phyloP scores from a whole-genome alignment of 225 moss, liverwort and hornwort species.

The Polytrichum formosum region DNA sequence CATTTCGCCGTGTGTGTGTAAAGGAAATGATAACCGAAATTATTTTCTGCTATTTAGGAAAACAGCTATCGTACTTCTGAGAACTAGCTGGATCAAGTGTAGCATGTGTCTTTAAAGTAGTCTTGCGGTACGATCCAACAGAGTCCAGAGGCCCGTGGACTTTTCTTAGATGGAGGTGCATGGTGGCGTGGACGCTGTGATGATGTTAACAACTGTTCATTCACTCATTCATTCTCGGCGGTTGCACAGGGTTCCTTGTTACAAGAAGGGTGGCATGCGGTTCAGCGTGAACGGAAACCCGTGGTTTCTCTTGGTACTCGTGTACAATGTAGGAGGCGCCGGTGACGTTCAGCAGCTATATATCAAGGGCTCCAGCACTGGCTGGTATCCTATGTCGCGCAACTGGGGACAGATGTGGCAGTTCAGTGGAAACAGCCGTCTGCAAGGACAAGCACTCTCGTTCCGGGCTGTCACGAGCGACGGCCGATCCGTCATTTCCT shows the following conservation, averaged over 20 bases:
- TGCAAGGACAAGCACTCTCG: conserved; percentile 36
- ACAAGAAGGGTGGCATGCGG: conserved; percentile 46
- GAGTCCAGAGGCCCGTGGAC: too few relatives aligned
- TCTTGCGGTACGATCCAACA: too few relatives aligned
- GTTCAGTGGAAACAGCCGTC: conserved; percentile 4
- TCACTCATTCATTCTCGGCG: not conserved
- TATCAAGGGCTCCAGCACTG: conserved; percentile 33
- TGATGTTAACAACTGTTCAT: too few relatives aligned
- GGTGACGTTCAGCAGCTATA: conserved; percentile 46
- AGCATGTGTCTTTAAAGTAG: too few relatives aligned
- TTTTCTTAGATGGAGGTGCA: too few relatives aligned
- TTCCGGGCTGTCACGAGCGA: conserved; percentile 40
- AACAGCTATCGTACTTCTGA: too few relatives aligned
- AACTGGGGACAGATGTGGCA: conserved; percentile 71
- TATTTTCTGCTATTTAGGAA: too few relatives aligned
- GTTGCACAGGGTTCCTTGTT: conserved; percentile 48
- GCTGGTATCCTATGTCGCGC: conserved; percentile 32
- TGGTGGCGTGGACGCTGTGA: too few relatives aligned
- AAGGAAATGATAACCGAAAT: too few relatives aligned
- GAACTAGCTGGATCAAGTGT: too few relatives aligned
- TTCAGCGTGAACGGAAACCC: conserved; percentile 62
- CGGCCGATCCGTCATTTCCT: conserved; percentile 30
- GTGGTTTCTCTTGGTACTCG: conserved; percentile 42
- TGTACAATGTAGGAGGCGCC: conserved; percentile 54
- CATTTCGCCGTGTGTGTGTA: too few relatives aligned